Base-by-base conservation (phyloP, 441 rosid species). In the Manihot esculenta region DNA sequence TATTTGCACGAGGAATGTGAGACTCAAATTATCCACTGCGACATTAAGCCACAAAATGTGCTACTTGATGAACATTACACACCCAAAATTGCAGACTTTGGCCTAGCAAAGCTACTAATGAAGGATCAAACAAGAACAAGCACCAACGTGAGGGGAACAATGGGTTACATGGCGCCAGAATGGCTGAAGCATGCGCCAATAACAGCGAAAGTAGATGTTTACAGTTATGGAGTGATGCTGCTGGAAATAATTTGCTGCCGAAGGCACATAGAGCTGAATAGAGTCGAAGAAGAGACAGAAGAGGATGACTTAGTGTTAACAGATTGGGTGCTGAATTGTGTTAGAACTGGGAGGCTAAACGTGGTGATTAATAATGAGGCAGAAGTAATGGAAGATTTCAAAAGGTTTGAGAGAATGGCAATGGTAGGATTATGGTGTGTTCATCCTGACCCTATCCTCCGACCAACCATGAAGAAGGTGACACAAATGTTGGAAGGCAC, bases 1-100 rank as follows among this genome's bases (percentile, higher is more conserved):
- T 78, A 78, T 63, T 66, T 78, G 48, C 82, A 78, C 42, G 73
- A 78, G 41, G 82, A 78, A 45, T 78, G 82, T 64, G 76, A 62
- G 53, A 68, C 79, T 27, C 76, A 71, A 59, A 79, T 79, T 59
- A 75, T 79, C 51, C 82, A 79, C 48, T 70, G 73, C 3, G 73
- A 70, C 45, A 59, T 70, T 47, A 70, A 70, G 66, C 73, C 73
- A 30, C 73, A 70, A 26, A 70, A 70, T 58, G 66, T 69, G 17
- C 72, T 70, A 21, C 73, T 70, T 47, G 73, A 48, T 45, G 20
- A 59, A 21, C 59, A 70, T 21, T 70, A 48, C 14, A 60, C 57
- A 0, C 66, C 66, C 27, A 70, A 70, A 48, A 70, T 69, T 2
- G 38, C 72, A 11, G 72, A 69, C 58, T 69, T 69, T 69, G 72